phyloP scores from a whole-genome alignment of 2,329 filamentous ascomycete species.

The Aspergillus glaucus region DNA sequence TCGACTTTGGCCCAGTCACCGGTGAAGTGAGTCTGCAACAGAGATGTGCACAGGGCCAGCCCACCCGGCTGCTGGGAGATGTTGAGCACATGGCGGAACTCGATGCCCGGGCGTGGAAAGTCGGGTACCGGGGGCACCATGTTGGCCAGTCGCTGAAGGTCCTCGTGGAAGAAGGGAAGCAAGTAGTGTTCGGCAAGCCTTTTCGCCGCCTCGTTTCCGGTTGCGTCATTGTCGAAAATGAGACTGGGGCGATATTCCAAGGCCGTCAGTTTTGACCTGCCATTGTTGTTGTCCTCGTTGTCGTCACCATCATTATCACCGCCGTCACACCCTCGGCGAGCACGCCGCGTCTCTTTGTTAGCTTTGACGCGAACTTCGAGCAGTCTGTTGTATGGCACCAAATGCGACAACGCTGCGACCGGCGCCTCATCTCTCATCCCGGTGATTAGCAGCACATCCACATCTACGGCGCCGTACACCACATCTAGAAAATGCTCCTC shows the following conservation, averaged over 20 bases:
- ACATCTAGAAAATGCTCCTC: constrained; percentile 48
- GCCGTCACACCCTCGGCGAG: constrained; percentile 3
- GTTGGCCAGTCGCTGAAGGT: constrained; percentile 41
- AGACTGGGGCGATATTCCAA: constrained; percentile 38
- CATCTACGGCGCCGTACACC: constrained; percentile 36
- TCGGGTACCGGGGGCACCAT: constrained; percentile 47
- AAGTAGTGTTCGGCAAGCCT: constrained; percentile 40
- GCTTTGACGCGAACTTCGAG: constrained; percentile 49
- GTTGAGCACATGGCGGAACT: constrained; percentile 54
- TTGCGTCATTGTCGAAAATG: constrained; percentile 48
- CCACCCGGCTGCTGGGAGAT: constrained; percentile 50
- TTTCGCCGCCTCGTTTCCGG: constrained; percentile 34
- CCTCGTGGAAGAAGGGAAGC: constrained; percentile 42
- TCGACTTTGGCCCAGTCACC: constrained; percentile 45
- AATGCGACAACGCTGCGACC: constrained; percentile 47
- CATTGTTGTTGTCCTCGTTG: too few species aligned
- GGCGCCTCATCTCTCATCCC: constrained; percentile 59
- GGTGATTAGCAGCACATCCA: constrained; percentile 56
- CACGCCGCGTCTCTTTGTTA: constrained; percentile 29
- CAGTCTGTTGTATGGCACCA: constrained; percentile 48
- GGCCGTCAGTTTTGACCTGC: constrained; percentile 12
- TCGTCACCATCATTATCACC: not conserved
- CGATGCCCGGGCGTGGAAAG: constrained; percentile 48
- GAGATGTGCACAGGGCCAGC: constrained; percentile 45
- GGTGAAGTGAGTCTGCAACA: constrained; percentile 44